These are phyloP conservation scores for Puccinia coronata DNA, from an alignment of 1,284 basidiomycete genomes.

Conservation along the genomic window DNA sequence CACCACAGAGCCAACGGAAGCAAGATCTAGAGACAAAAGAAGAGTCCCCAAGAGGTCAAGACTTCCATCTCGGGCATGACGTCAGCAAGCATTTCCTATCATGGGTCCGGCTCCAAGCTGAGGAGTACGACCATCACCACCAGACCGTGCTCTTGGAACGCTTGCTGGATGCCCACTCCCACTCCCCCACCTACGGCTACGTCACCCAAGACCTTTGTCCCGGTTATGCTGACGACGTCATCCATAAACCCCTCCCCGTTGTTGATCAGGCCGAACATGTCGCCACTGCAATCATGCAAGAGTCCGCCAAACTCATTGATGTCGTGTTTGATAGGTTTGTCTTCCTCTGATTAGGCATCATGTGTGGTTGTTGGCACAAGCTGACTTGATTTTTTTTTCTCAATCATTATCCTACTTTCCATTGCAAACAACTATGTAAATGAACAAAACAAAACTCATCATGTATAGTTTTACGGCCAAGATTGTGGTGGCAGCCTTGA, in stretches of 20 bases:
- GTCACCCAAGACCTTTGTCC: slow-evolving; percentile 63
- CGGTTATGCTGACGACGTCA: slow-evolving; percentile 70
- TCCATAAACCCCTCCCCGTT: slow-evolving; percentile 67
- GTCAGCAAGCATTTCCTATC: slow-evolving; percentile 19
- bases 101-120: slow-evolving; percentile 28
- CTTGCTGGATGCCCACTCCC: neutral
- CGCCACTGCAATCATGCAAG: slow-evolving; percentile 50
- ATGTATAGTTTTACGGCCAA: slow-evolving; percentile 21
- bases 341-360: neutral
- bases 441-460: neutral
- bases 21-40: slow-evolving; percentile 6
- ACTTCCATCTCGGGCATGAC: slow-evolving; percentile 42
- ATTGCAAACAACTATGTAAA: neutral
- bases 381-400: too few relatives aligned
- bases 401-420: too few relatives aligned
- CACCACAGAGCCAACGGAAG: neutral
- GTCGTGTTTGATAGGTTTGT: slow-evolving; percentile 44
- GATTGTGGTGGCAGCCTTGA: slow-evolving; percentile 8
- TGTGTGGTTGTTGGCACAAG: neutral
- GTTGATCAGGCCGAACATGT: slow-evolving; percentile 65
- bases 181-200: slow-evolving; percentile 51
- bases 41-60: neutral
- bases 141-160: neutral
- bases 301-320: slow-evolving; percentile 31
- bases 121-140: slow-evolving; percentile 2